A percentile compares a stretch with the other conserved stretches of the same genome.
Evolutionary conservation across 306 rosid genomes (phyloP).

Genomic region (Vigna unguiculata): DNA sequence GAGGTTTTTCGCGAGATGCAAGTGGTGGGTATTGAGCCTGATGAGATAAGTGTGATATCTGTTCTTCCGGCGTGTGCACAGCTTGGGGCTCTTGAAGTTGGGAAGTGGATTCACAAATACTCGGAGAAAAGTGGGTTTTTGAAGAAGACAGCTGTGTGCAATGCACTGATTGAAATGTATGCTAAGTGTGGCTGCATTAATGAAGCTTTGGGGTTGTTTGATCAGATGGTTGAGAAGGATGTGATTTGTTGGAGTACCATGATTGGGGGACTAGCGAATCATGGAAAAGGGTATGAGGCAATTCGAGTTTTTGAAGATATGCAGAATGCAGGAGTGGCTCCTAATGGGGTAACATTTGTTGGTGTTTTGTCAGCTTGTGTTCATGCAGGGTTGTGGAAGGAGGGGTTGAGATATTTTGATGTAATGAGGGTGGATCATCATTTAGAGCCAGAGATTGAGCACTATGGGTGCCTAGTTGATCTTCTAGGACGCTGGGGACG

Average conservation of each 20-base stretch:
- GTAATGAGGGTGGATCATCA: constrained; percentile 55
- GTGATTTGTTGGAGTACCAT: constrained; percentile 89
- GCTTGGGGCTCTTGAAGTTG: constrained; percentile 83
- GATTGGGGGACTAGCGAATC: constrained; percentile 76
- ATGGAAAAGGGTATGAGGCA: constrained; percentile 71
- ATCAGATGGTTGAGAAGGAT: constrained; percentile 59
- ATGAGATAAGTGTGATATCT: constrained; percentile 74
- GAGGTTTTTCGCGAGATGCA: constrained; percentile 74
- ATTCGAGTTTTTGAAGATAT: constrained; percentile 66
- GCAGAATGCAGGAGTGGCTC: constrained; percentile 55
- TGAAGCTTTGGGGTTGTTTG: constrained; percentile 66
- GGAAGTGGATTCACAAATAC: constrained; percentile 83
- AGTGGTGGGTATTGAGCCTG: constrained; percentile 68
- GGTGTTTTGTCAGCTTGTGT: constrained; percentile 77
- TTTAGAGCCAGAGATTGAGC: constrained; percentile 68
- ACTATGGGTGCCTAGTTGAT: constrained; percentile 87
- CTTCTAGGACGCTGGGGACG: constrained; percentile 76
- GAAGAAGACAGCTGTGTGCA: constrained; percentile 53
- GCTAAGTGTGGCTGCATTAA: constrained; percentile 78
- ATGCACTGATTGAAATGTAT: constrained; percentile 86
- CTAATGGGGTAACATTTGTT: constrained; percentile 77
- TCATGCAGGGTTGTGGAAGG: constrained; percentile 74
- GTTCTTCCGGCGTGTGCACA: constrained; percentile 82
- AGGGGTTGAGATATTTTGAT: constrained; percentile 70
- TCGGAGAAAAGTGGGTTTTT: constrained; percentile 55